phyloP scores from a whole-genome alignment of 1,284 basidiomycete species.

The Malassezia psittaci region DNA sequence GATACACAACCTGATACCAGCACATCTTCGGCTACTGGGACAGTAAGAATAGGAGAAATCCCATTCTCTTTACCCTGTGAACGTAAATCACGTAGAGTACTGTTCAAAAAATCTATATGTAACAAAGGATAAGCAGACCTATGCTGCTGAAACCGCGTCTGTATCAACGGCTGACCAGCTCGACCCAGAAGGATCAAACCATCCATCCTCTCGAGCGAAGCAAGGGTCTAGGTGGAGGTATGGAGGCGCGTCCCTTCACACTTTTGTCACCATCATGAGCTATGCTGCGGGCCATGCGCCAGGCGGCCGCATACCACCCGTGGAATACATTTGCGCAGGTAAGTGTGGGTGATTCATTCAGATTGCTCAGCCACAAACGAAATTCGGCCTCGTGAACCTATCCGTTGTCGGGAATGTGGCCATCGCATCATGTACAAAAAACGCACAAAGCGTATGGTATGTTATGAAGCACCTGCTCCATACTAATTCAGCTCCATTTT shows the following conservation, averaged over 20 bases:
- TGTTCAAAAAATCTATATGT: slow-evolving; percentile 72
- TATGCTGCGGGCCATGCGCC: slow-evolving; percentile 15
- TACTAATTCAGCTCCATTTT: slow-evolving; percentile 20
- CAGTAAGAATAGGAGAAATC: slow-evolving; percentile 10
- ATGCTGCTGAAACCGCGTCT: slow-evolving; percentile 74
- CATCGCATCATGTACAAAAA: slow-evolving; percentile 99
- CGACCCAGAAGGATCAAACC: slow-evolving; percentile 78
- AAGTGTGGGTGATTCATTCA: slow-evolving; percentile 49
- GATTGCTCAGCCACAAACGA: slow-evolving; percentile 90
- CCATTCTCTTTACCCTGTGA: slow-evolving; percentile 1
- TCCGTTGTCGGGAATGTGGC: slow-evolving; percentile 91
- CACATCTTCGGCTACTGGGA: slow-evolving; percentile 7
- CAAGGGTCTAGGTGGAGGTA: background rate
- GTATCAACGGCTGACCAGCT: slow-evolving; percentile 74
- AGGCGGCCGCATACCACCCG: slow-evolving; percentile 26
- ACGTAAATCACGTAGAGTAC: background rate
- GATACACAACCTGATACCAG: too few relatives aligned
- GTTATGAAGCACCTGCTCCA: slow-evolving; percentile 46
- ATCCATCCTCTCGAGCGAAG: slow-evolving; percentile 53
- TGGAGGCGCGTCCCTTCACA: slow-evolving; percentile 12
- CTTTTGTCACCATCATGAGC: slow-evolving; percentile 16
- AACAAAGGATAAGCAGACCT: slow-evolving; percentile 68
- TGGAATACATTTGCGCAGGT: slow-evolving; percentile 83
- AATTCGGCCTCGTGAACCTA: slow-evolving; percentile 84
- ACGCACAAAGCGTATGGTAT: slow-evolving; percentile 77